Base-by-base conservation (phyloP, 73 alveolate species). In the Paramecium octaurelia region DNA sequence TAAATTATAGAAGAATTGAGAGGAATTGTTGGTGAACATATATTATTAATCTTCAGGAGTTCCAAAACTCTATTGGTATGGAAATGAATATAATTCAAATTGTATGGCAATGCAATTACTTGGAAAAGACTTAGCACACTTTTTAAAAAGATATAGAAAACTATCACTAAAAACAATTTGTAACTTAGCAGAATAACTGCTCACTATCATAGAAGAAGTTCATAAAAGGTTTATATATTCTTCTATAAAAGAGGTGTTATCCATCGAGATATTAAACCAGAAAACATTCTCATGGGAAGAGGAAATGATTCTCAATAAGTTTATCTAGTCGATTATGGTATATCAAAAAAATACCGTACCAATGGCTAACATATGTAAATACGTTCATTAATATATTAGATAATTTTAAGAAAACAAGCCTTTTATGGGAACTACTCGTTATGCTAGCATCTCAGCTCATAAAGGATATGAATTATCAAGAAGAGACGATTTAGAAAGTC, bases 401-500 rank as follows among this genome's bases (percentile, higher is more conserved):
- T 85, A 73, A 44, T 92, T 60, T 46, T 73, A 92, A 71, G 95
- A 92, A 34, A 43, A 75, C 9, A 92, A 92, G 16, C 92, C 93
- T 27, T 88, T 92, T 8, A 95, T 95, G 40, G 86, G 98, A 92
- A 96, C 99, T n/a, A 95, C 97, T 42, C 69, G 99, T 34, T 96
- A 93, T 86, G 96, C 98, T 23, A 92, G 97, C 42, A 27, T 96
- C 16, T 70, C 93, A 84, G 96, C 98, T 24, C 98, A 96, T 92
- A 85, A 93, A 85, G 98, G 98, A 12, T 87, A 96, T 42, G 99
- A 97, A 93, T 96, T 94, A 71, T 92, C 99, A 31, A 92, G 99
- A 50, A 88, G 98, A 92, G 95, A 95, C 93, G 98, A 96, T 90
- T 58, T 96, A 20, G 98, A 96, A 85, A 86, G 96, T 76, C 64